Conservation (phyloP, 495 filamentous ascomycete species). For the Lophiostoma macrostomum region DNA sequence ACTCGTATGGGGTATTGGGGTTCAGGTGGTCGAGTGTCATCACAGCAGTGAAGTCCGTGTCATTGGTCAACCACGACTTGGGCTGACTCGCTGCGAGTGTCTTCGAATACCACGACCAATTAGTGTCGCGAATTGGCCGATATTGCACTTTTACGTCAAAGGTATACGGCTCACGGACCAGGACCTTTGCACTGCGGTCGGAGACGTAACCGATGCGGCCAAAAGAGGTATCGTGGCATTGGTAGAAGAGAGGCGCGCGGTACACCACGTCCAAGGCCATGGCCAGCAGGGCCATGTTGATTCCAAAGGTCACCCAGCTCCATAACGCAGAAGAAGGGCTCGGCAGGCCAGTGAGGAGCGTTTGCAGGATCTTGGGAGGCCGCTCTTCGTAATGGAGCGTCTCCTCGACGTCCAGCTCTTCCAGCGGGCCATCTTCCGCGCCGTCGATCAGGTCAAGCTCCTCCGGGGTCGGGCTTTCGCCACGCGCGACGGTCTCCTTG, state of each 20-base stretch:
- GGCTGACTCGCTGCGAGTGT: conserved; percentile 47
- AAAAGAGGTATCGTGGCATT: conserved; percentile 73
- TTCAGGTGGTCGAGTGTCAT: conserved; percentile 56
- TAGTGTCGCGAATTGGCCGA: conserved; percentile 40
- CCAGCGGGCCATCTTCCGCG: conserved; percentile 32
- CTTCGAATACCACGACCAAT: conserved; percentile 41
- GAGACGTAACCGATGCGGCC: conserved; percentile 83
- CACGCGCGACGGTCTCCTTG: conserved; percentile 47
- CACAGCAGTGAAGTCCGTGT: conserved; percentile 75
- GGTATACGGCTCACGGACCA: conserved; percentile 78
- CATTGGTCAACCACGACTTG: conserved; percentile 62
- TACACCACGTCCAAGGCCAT: conserved; percentile 73
- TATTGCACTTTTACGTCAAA: conserved; percentile 67
- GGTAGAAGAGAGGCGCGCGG: conserved; percentile 62
- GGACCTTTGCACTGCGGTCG: conserved; percentile 69
- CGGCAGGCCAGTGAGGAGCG: conserved; percentile 73
- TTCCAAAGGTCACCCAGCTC: conserved; percentile 58
- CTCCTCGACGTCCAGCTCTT: conserved; percentile 44
- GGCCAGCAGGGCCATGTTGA: conserved; percentile 65
- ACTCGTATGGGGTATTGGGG: conserved; percentile 70
- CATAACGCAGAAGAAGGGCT: conserved; percentile 62
- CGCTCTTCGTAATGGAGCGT: conserved; percentile 41
- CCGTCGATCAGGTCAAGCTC: conserved; percentile 38
- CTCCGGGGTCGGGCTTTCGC: conserved; percentile 26
- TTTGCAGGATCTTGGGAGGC: conserved; percentile 46